Evolutionary conservation across 305 asterid species (phyloP), one percentile per base, ranked within the genome.

Genomic region (Striga hermonthica): DNA sequence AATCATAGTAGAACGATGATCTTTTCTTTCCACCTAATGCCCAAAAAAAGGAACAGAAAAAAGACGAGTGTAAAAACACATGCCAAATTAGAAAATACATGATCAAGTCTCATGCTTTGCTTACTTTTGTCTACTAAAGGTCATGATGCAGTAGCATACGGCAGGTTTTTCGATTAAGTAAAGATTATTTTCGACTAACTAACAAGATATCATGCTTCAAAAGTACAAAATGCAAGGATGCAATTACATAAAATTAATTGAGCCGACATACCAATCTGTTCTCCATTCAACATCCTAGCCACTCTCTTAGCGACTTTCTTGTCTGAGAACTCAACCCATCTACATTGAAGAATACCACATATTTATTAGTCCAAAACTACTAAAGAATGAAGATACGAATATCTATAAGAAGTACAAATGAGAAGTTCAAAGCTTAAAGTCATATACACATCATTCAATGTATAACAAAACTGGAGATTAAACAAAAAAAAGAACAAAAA

Each of bases 291-390:
- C 88, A 85, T 88, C 57, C 60, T 69, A 7, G 97, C 92, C n/a
- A 90, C 89, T 74, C 92, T 81, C 76, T 90, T 93, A 56, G 97
- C 97, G 65, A 86, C 86, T 68, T 83, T 74, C 80, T 86, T 93
- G 70, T 90, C 78, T 0, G 75, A 72, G 67, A 88, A 93, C 82
- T 93, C 99, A 57, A 86, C 92, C 99, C 99, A 88, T 81, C 95
- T 92, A 80, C 77, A 78, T 12, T 49, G 55, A 64, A 49, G 59
- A 40, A 38, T 60, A 58, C 57, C 7, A 66, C 9, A 14, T 60
- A 65, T 44, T n/a, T 13, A 6, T 11, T 9, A 14, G 7, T 15
- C 12, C 59, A 54, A 28, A 28, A 53, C 7, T 14, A 16, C 60
- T 28, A 12, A 9, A 1, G 37, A 50, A 4, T 16, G 36, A 40